Evolutionary conservation across 2,329 filamentous ascomycete genomes (phyloP).

Genomic region (Malbranchea zuffiana): DNA sequence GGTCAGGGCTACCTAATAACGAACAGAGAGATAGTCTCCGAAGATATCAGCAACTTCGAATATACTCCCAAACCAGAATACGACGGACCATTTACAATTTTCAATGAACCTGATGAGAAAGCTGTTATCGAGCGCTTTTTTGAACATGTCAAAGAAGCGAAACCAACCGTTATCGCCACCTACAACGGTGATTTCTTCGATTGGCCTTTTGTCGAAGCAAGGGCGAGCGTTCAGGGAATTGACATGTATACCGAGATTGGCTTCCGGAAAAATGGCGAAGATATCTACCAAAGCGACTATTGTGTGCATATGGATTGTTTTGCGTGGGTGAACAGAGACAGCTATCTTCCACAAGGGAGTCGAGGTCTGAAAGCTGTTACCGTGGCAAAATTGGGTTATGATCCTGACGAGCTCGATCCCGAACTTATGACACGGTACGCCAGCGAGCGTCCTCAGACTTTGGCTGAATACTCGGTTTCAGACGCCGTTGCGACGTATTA

Average conservation of each 20-base stretch:
- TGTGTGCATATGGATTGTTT: slow-evolving; percentile 99
- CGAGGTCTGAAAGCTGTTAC: slow-evolving; percentile 95
- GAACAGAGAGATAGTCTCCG: slow-evolving; percentile 92
- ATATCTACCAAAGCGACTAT: slow-evolving; percentile 92
- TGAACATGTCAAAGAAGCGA: slow-evolving; percentile 83
- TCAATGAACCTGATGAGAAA: slow-evolving; percentile 94
- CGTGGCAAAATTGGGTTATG: slow-evolving; percentile 93
- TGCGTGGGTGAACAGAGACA: slow-evolving; percentile 97
- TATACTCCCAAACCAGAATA: slow-evolving; percentile 98
- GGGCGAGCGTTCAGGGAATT: slow-evolving; percentile 87
- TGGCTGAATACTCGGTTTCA: slow-evolving; percentile 96
- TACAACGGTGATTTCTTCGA: slow-evolving; percentile 99
- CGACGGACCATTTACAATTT: slow-evolving; percentile 88
- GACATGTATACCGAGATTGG: slow-evolving; percentile 99
- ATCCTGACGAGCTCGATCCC: slow-evolving; percentile 93
- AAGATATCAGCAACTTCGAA: slow-evolving; percentile 95
- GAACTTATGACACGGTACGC: slow-evolving; percentile 92
- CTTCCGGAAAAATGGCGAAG: slow-evolving; percentile 88
- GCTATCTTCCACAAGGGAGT: slow-evolving; percentile 92
- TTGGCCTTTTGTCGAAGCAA: slow-evolving; percentile 95
- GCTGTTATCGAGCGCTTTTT: slow-evolving; percentile 83
- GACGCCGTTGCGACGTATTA: slow-evolving; percentile 99
- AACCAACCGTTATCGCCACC: slow-evolving; percentile 95
- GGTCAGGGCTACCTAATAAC: slow-evolving; percentile 96
- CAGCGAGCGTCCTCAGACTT: slow-evolving; percentile 76